phyloP scores from a whole-genome alignment of 2,329 filamentous ascomycete species.

The Sordariomycetes sp. region DNA sequence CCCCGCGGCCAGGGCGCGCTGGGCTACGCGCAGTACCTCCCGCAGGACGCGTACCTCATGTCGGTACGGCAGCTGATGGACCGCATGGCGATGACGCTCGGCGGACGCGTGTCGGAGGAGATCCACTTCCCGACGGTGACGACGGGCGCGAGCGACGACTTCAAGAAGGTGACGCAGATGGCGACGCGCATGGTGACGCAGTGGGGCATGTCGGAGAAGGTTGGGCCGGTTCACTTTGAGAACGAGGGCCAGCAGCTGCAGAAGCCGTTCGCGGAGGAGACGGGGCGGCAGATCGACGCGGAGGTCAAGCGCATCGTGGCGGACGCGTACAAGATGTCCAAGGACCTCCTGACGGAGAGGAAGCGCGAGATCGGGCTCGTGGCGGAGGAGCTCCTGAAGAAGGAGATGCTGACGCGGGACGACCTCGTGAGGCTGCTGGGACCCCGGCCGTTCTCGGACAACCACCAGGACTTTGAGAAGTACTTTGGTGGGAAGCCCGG shows the following conservation, averaged over 20 bases:
- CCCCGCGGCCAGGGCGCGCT: conserved; percentile 88
- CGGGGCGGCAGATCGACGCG: conserved; percentile 80
- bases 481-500: conserved; percentile 63
- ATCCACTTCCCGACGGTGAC: conserved; percentile 95
- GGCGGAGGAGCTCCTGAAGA: conserved; percentile 82
- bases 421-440: conserved; percentile 87
- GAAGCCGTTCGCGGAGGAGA: conserved; percentile 94
- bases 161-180: conserved; percentile 96
- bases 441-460: conserved; percentile 71
- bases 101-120: conserved; percentile 90
- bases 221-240: conserved; percentile 87
- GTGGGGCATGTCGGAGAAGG: conserved; percentile 94
- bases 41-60: conserved; percentile 90
- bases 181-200: conserved; percentile 98
- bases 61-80: conserved; percentile 94
- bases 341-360: conserved; percentile 70
- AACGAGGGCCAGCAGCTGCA: conserved; percentile 71
- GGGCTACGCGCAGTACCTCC: conserved; percentile 96
- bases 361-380: conserved; percentile 81
- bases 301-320: conserved; percentile 90
- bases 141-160: conserved; percentile 89
- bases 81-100: conserved; percentile 98
- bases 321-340: conserved; percentile 85
- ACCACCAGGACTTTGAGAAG: conserved; percentile 80
- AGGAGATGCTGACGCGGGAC: conserved; percentile 85